Percentiles rank a stretch among this genome's conserved stretches.
phyloP scores from a whole-genome alignment of 108 stramenopile genomes.

The Asterionellopsis glacialis region DNA sequence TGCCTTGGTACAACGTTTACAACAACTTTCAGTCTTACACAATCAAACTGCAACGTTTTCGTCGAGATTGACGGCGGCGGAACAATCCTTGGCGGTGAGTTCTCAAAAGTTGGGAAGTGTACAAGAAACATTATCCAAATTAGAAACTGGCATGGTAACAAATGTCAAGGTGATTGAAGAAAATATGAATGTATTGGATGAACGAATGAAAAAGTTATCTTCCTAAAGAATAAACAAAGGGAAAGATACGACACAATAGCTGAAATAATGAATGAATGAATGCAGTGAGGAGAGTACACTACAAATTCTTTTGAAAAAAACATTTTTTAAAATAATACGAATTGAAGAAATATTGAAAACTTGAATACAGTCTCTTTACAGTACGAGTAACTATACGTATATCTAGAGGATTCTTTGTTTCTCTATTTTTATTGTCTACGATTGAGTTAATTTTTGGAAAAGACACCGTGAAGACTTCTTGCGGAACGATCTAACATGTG shows the following conservation, averaged over 20 bases:
- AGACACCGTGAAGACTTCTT: background rate
- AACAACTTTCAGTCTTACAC: slow-evolving; percentile 59
- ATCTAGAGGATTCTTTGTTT: too few relatives aligned
- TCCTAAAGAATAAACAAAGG: too few relatives aligned
- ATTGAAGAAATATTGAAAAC: too few relatives aligned
- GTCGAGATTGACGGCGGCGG: slow-evolving; percentile 36
- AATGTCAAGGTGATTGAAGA: slow-evolving; percentile 52
- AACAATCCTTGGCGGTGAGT: slow-evolving; percentile 37
- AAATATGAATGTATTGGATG: slow-evolving; percentile 69
- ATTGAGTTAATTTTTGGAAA: too few relatives aligned
- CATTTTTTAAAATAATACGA: too few relatives aligned
- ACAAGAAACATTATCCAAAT: slow-evolving; percentile 43
- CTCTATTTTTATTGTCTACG: too few relatives aligned
- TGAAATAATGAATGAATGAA: too few relatives aligned
- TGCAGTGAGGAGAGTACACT: too few relatives aligned
- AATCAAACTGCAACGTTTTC: slow-evolving; percentile 53
- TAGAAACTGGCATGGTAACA: slow-evolving; percentile 52
- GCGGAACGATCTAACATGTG: slow-evolving; percentile 30
- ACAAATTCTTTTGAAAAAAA: too few relatives aligned
- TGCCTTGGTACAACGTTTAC: slow-evolving; percentile 51
- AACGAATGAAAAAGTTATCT: slow-evolving; percentile 16
- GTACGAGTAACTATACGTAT: too few relatives aligned
- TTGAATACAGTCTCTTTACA: too few relatives aligned
- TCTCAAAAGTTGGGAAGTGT: slow-evolving; percentile 31
- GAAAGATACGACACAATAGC: too few relatives aligned